Base-by-base conservation (phyloP, 1,284 basidiomycete genomes). In the Peniophora sp. region DNA sequence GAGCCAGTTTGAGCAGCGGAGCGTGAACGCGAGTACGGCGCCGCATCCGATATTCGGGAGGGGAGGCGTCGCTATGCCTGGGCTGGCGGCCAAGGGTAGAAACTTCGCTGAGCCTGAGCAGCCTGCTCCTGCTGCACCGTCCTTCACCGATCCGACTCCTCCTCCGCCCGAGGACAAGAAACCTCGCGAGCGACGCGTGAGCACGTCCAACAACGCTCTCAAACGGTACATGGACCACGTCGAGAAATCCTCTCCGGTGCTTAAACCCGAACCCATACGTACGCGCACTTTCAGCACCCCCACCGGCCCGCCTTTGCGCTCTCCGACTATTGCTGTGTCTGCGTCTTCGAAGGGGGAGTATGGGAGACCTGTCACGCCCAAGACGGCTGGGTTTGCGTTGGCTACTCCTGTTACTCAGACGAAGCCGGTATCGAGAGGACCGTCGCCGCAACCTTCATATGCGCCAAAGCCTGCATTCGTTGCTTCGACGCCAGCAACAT, bases 21-120 rank as follows among this genome's bases (percentile, higher is more conserved):
- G 73, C 2, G 60, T 63, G 47, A 59, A 61, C n/a, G 68, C 69
- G 49, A 66, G 72, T 32, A 69, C 67, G 41, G 62, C 72, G 2
- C 78, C 84, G 10, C 87, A 89, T 65, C 86, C 86, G 3, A 62
- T 89, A 22, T 89, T 89, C 62, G 86, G 87, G 27, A 73, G 72
- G 52, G 79, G 82, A n/a, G 85, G 84, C 12, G 67, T 86, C 45
- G 86, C 84, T 3, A 78, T 89, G 77, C 83, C 84, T 19, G 85
- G 85, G 6, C 75, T 88, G 72, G 64, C 69, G 2, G 59, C 69
- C 3, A 70, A 66, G 52, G 59, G 55, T 1, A 54, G 53, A n/a
- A n/a, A 10, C 10, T 10, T 10, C 10, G n/a, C 34, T 10, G 34
- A 36, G 34, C 34, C n/a, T n/a, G n/a, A n/a, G n/a, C n/a, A n/a